Percentiles rank a stretch among this genome's conserved stretches.
Conservation (phyloP, 2,329 filamentous ascomycete genomes). For the Hypoxylon sp. region DNA sequence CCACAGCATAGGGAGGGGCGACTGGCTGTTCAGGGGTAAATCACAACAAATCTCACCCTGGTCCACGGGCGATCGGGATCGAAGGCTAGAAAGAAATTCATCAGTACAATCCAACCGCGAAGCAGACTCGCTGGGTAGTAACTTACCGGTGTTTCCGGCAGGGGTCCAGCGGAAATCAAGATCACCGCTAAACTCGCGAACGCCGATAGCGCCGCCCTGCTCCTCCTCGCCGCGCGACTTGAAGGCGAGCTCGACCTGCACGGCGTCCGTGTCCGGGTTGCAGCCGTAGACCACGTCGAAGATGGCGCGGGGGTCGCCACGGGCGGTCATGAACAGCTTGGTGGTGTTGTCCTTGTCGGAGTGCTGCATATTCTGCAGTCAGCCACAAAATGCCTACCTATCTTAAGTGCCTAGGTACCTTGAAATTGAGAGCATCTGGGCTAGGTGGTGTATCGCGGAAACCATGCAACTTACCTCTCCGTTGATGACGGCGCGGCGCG, state of each 20-base stretch:
- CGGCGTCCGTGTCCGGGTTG: slow-evolving; percentile 51
- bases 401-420: background rate
- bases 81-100: slow-evolving; percentile 7
- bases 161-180: slow-evolving; percentile 56
- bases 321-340: slow-evolving; percentile 58
- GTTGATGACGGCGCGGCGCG: slow-evolving; percentile 52
- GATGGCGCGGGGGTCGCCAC: slow-evolving; percentile 52
- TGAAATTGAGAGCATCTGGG: too few relatives aligned
- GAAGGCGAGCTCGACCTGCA: slow-evolving; percentile 51
- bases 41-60: slow-evolving; percentile 27
- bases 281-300: slow-evolving; percentile 54
- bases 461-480: slow-evolving; percentile 52
- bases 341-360: slow-evolving; percentile 55
- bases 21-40: slow-evolving; percentile 11
- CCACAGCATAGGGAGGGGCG: too few relatives aligned
- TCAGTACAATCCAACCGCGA: too few relatives aligned
- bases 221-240: slow-evolving; percentile 43
- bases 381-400: too few relatives aligned
- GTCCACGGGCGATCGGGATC: slow-evolving; percentile 31
- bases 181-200: slow-evolving; percentile 49
- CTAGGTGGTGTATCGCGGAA: too few relatives aligned
- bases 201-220: slow-evolving; percentile 51
- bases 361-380: slow-evolving; percentile 50
- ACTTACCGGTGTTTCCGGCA: slow-evolving; percentile 49
- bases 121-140: background rate